These are phyloP conservation scores for Sutorius eximius DNA, from an alignment of 1,284 basidiomycete species.

Conservation along the genomic window DNA sequence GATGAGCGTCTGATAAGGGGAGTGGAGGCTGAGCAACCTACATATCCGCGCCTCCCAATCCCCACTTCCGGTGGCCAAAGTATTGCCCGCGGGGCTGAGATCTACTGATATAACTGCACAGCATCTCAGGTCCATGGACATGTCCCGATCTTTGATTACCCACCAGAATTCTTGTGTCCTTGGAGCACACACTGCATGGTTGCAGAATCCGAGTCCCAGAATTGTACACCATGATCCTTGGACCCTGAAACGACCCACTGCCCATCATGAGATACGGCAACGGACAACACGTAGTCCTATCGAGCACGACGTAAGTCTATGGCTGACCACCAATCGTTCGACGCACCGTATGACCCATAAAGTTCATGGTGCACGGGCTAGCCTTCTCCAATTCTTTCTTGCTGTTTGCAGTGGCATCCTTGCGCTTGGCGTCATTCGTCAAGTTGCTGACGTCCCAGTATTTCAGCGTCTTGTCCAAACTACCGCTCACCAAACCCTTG, in stretches of 20 bases:
- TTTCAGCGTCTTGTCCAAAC: slow-evolving; percentile 85
- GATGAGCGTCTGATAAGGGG: slow-evolving; percentile 5
- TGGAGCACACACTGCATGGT: slow-evolving; percentile 83
- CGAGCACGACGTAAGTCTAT: slow-evolving; percentile 4
- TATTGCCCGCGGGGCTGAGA: slow-evolving; percentile 69
- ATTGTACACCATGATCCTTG: slow-evolving; percentile 87
- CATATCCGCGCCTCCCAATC: slow-evolving; percentile 85
- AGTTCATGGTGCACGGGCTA: slow-evolving; percentile 70
- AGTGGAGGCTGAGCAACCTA: slow-evolving; percentile 36
- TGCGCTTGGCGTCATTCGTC: slow-evolving; percentile 38
- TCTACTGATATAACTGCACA: slow-evolving; percentile 79
- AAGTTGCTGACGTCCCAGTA: slow-evolving; percentile 78
- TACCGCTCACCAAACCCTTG: slow-evolving; percentile 76
- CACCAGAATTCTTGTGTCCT: slow-evolving; percentile 86
- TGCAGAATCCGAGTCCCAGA: slow-evolving; percentile 80
- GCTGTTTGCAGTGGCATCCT: slow-evolving; percentile 41
- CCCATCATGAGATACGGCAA: slow-evolving; percentile 82
- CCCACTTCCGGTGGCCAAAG: slow-evolving; percentile 85
- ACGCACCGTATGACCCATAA: slow-evolving; percentile 81
- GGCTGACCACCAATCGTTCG: not conserved
- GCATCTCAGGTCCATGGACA: slow-evolving; percentile 15
- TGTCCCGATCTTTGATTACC: slow-evolving; percentile 5
- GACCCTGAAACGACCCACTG: slow-evolving; percentile 89
- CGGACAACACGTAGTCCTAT: slow-evolving; percentile 76
- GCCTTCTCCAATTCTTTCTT: slow-evolving; percentile 36